These are phyloP conservation scores for Lactarius indigo DNA, from an alignment of 768 basidiomycete genomes.

Conservation along the genomic window DNA sequence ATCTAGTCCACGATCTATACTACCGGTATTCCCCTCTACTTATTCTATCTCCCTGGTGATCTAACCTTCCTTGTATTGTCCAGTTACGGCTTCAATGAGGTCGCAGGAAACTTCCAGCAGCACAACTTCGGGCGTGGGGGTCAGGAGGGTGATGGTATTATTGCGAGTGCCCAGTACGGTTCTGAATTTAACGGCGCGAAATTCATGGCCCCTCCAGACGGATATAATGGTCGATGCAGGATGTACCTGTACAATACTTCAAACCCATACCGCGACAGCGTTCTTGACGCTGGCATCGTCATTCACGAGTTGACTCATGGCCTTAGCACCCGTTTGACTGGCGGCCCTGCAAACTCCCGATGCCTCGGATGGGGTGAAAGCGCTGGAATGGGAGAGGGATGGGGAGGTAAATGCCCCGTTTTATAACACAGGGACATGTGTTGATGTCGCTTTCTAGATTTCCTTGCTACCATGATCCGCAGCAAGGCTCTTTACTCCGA, in stretches of 20 bases:
- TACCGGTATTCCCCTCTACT: conserved; percentile 46
- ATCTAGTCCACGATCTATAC: conserved; percentile 78
- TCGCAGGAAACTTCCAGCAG: conserved; percentile 95
- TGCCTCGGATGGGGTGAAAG: conserved; percentile 95
- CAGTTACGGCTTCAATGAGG: conserved; percentile 89
- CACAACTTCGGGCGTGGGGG: conserved; percentile 95
- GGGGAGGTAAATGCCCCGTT: conserved; percentile 58
- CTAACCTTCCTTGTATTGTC: conserved; percentile 21
- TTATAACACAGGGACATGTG: neutral
- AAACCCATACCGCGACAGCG: conserved; percentile 88
- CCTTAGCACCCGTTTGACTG: conserved; percentile 89
- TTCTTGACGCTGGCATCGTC: conserved; percentile 94
- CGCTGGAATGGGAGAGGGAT: conserved; percentile 98
- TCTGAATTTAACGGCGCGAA: conserved; percentile 90
- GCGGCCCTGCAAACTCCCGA: conserved; percentile 88
- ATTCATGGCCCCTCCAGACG: conserved; percentile 83
- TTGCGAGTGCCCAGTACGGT: conserved; percentile 94
- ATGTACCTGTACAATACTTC: conserved; percentile 97
- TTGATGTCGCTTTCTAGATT: conserved; percentile 43
- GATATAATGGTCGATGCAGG: conserved; percentile 86
- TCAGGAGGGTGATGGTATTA: conserved; percentile 81
- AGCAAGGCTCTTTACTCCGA: conserved; percentile 70
- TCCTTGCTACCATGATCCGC: conserved; percentile 83
- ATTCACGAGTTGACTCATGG: conserved; percentile 90
- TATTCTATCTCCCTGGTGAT: neutral